Evolutionary conservation across 768 basidiomycete species (phyloP), one percentile per base, ranked within the genome.

Genomic region (Hypsizygus marmoreus): DNA sequence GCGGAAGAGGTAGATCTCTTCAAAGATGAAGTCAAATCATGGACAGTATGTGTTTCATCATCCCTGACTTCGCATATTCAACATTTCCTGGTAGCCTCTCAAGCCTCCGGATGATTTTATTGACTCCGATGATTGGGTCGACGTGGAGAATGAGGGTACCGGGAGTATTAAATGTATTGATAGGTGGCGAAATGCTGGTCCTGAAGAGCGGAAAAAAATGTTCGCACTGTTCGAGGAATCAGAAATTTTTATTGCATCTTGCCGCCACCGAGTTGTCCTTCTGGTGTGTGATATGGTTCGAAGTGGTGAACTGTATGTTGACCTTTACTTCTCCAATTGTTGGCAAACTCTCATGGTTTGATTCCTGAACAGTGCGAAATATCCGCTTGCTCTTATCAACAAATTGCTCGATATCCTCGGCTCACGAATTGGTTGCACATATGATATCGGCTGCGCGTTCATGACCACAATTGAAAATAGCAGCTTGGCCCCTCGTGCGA

Each of bases 401-500:
- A 17, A 31, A 22, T 31, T 55, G 8, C 34, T 57, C 17, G 40
- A 40, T 4, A 23, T 47, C 13, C 25, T 52, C n/a, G 41, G 42
- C n/a, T 6, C 28, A 6, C 19, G 36, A 11, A 25, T 47, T 29
- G 32, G 50, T 23, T n/a, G 38, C 32, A 49, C 43, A 20, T 64
- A 61, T 39, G 57, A 62, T 49, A 63, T 66, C 25, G 57, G 62
- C 3, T 65, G 65, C 39, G 22, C 43, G 5, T 63, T 65, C 39
- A 14, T 17, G 5, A 58, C 25, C n/a, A 67, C 64, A 5, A 14
- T 67, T 7, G 33, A 22, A 6, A 47, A 45, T 5, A 64, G 56
- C 29, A 33, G 46, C 8, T 49, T 63, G 1, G 57, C 36, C 4
- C 7, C 12, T 11, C 24, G 32, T 11, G 58, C 53, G 14, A 42